phyloP scores from a whole-genome alignment of 2,329 filamentous ascomycete species.

The Alternaria alternata region DNA sequence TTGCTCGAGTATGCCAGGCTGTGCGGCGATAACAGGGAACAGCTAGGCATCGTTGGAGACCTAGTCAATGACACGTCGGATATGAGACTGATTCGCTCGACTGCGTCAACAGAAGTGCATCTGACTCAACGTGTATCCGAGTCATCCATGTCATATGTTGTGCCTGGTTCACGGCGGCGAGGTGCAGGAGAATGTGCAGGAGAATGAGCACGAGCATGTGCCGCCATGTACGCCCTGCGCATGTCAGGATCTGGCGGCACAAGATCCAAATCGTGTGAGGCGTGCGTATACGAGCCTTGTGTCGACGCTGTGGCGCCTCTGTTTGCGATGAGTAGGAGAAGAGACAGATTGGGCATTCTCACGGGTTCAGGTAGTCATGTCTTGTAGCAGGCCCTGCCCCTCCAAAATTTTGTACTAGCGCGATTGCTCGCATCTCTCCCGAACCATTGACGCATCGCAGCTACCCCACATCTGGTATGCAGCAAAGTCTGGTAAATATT shows the following conservation, averaged over 20 bases:
- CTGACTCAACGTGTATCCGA: constrained; percentile 10
- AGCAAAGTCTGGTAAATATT: constrained; percentile 27
- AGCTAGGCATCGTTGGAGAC: constrained; percentile 50
- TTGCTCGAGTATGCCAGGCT: constrained; percentile 56
- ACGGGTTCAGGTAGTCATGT: background rate
- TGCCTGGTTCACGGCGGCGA: constrained; percentile 11
- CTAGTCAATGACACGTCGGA: background rate
- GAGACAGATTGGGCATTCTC: background rate
- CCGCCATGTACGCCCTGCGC: constrained; percentile 9
- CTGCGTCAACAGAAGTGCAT: background rate
- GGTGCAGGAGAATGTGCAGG: constrained; percentile 3
- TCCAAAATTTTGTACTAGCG: constrained; percentile 40
- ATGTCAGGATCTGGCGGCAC: constrained; percentile 13
- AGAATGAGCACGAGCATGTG: constrained; percentile 3
- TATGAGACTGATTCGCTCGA: constrained; percentile 3
- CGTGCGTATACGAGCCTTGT: constrained; percentile 13
- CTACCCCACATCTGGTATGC: constrained; percentile 40
- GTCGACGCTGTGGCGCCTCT: constrained; percentile 15
- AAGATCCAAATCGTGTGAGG: constrained; percentile 1
- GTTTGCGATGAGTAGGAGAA: background rate
- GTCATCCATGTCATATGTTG: constrained; percentile 1
- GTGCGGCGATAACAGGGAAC: constrained; percentile 53
- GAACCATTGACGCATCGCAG: constrained; percentile 37
- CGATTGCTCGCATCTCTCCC: constrained; percentile 21
- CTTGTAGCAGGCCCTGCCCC: constrained; percentile 15